Conservation (phyloP, 164 flowering plant genomes). For the Euptelea pleiosperma region DNA sequence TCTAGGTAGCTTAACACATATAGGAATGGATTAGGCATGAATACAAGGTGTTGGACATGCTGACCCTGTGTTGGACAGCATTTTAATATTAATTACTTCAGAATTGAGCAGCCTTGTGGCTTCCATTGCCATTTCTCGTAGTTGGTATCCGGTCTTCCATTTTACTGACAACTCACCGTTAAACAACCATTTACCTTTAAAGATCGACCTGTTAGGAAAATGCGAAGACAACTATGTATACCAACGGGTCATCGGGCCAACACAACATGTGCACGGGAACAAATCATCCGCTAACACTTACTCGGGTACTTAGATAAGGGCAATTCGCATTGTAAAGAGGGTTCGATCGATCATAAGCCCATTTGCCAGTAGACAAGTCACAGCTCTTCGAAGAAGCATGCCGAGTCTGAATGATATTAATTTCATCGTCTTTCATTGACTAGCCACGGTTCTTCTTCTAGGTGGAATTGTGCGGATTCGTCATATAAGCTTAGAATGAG, state of each 20-base stretch:
- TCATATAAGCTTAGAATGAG: slow-evolving; percentile 22
- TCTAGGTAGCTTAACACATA: too few species aligned
- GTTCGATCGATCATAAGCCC: slow-evolving; percentile 69
- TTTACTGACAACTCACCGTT: slow-evolving; percentile 58
- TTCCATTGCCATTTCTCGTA: slow-evolving; percentile 84
- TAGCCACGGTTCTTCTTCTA: slow-evolving; percentile 31
- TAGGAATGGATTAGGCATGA: too few species aligned
- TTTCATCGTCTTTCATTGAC: slow-evolving; percentile 47
- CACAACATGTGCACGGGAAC: too few species aligned
- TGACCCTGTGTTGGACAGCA: too few species aligned
- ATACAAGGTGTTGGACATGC: too few species aligned
- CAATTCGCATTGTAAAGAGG: slow-evolving; percentile 74
- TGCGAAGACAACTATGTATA: too few species aligned
- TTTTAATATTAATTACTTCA: slow-evolving; percentile 69
- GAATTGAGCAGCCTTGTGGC: slow-evolving; percentile 66
- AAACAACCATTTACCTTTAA: too few species aligned
- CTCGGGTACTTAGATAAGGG: slow-evolving; percentile 63
- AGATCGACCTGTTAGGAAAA: too few species aligned
- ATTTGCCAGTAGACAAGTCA: slow-evolving; percentile 57
- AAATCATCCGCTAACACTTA: too few species aligned
- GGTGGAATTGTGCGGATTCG: slow-evolving; percentile 19
- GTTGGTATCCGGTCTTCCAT: slow-evolving; percentile 85
- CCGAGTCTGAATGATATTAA: slow-evolving; percentile 35
- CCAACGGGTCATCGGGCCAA: too few species aligned
- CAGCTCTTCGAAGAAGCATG: slow-evolving; percentile 30